Evolutionary conservation across 306 rosid species (phyloP).

Genomic region (Medicago ruthenica): DNA sequence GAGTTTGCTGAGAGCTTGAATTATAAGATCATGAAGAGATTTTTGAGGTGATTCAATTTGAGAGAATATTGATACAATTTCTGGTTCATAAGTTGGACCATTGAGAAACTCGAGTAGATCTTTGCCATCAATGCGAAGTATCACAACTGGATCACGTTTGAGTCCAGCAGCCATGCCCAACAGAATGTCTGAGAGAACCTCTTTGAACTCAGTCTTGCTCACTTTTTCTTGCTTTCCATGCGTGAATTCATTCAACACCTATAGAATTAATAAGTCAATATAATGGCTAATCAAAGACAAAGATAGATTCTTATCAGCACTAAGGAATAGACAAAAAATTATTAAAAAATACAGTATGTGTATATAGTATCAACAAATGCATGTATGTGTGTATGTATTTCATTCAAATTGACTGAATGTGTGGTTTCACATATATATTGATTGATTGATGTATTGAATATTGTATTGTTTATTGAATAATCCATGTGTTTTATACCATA

Average conservation of each 20-base stretch:
- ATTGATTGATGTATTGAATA: not conserved
- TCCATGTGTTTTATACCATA: not conserved
- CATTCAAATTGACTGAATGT: constrained; percentile 1
- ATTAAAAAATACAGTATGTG: not conserved
- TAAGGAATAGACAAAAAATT: not conserved
- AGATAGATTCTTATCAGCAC: not conserved
- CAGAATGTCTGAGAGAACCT: constrained; percentile 87
- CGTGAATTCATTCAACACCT: constrained; percentile 92
- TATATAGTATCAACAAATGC: not conserved
- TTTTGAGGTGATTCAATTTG: constrained; percentile 53
- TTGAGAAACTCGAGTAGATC: constrained; percentile 85
- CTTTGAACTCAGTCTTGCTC: constrained; percentile 90
- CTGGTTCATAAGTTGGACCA: constrained; percentile 72
- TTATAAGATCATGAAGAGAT: constrained; percentile 60
- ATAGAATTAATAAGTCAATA: constrained; percentile 28
- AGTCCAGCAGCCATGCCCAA: constrained; percentile 99
- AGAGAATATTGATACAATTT: constrained; percentile 61
- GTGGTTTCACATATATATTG: not conserved
- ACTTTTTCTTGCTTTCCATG: constrained; percentile 90
- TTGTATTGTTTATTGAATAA: not conserved
- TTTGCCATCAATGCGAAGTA: constrained; percentile 95
- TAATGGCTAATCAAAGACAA: constrained; percentile 10
- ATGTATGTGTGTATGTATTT: not conserved
- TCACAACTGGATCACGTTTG: constrained; percentile 88
- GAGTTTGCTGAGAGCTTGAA: constrained; percentile 70